Evolutionary conservation across 805 yeast species (phyloP).

Genomic region (Tetrapisispora phaffii): DNA sequence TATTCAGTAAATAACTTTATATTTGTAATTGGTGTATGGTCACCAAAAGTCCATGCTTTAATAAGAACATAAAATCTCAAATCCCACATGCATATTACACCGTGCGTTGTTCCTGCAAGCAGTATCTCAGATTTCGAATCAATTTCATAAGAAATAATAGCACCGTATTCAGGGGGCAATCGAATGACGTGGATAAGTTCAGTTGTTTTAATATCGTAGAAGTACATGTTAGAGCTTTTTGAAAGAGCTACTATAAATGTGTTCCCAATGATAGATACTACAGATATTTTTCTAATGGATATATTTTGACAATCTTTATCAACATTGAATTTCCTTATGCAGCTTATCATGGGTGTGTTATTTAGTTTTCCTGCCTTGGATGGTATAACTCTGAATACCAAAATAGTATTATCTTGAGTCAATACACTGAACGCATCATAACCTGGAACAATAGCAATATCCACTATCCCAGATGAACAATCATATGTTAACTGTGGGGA

Average conservation of each 20-base stretch:
- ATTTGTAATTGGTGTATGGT: conserved; percentile 40
- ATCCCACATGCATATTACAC: conserved; percentile 76
- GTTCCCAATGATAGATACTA: conserved; percentile 34
- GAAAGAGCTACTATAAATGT: conserved; percentile 43
- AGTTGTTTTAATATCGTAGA: conserved; percentile 53
- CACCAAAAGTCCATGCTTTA: conserved; percentile 51
- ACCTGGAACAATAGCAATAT: conserved; percentile 41
- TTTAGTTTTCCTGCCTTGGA: conserved; percentile 10
- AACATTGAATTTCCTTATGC: conserved; percentile 17
- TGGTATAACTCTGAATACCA: conserved; percentile 32
- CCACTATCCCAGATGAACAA: conserved; percentile 40
- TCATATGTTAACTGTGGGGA: conserved; percentile 39
- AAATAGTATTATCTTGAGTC: conserved; percentile 30
- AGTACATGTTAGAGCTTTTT: conserved; percentile 40
- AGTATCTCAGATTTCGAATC: conserved; percentile 52
- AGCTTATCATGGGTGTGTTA: conserved; percentile 12
- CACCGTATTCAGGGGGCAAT: conserved; percentile 57
- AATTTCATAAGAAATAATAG: conserved; percentile 48
- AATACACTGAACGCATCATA: conserved; percentile 51
- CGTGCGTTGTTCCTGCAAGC: conserved; percentile 64
- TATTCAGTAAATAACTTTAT: conserved; percentile 29
- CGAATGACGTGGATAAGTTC: conserved; percentile 33
- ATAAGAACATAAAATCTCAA: conserved; percentile 52
- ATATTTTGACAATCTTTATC: conserved; percentile 26
- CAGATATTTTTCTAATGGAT: conserved; percentile 37